phyloP scores from a whole-genome alignment of 805 yeast genomes.

The Lipomyces orientalis region DNA sequence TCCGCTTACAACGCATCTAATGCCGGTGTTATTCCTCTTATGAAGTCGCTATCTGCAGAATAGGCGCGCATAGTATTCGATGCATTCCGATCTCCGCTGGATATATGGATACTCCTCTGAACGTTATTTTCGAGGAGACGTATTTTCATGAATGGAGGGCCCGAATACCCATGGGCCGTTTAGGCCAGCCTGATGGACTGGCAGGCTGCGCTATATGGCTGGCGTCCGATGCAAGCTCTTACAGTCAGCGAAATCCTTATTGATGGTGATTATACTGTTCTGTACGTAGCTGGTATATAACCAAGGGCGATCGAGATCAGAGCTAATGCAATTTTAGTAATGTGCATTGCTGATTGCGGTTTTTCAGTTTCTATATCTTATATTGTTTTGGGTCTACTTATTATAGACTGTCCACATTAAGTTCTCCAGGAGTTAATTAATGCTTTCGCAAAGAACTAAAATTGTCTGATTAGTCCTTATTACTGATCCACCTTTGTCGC shows the following conservation, averaged over 20 bases:
- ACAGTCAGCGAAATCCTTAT: conserved; percentile 70
- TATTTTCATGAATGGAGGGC: conserved; percentile 62
- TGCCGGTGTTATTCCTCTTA: conserved; percentile 73
- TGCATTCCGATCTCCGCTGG: conserved; percentile 74
- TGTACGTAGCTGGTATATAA: too few species aligned
- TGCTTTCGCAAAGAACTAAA: too few species aligned
- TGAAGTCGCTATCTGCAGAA: conserved; percentile 69
- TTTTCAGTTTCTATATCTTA: too few species aligned
- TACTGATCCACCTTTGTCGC: too few species aligned
- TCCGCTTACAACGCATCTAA: conserved; percentile 73
- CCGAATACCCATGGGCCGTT: conserved; percentile 69
- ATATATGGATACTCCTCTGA: conserved; percentile 72
- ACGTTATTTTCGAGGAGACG: conserved; percentile 59
- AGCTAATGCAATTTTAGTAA: too few species aligned
- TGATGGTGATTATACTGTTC: conserved; percentile 62
- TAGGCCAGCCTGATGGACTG: conserved; percentile 72
- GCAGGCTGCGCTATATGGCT: conserved; percentile 69
- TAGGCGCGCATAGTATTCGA: conserved; percentile 70
- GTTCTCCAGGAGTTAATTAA: too few species aligned
- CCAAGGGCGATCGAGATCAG: too few species aligned
- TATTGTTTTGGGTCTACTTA: too few species aligned
- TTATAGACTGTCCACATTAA: too few species aligned
- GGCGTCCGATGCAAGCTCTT: conserved; percentile 61
- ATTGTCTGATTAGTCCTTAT: too few species aligned
- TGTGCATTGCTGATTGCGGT: too few species aligned